A percentile compares a stretch with the other conserved stretches of the same genome.
Conservation (phyloP, 768 basidiomycete genomes). For the Tricholoma matsutake region DNA sequence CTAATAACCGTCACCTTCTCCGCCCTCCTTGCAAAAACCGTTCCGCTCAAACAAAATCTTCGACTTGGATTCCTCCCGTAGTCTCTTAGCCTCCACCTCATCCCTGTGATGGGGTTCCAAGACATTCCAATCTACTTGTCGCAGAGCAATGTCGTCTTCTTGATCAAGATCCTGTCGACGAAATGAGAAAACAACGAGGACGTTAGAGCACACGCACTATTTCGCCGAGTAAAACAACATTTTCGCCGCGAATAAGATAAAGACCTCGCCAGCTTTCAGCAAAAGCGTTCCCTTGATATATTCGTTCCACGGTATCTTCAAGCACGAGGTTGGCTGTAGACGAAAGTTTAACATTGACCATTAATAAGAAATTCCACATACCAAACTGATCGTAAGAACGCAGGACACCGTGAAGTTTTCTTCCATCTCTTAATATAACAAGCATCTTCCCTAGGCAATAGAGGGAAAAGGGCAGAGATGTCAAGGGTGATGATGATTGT, state of each 20-base stretch:
- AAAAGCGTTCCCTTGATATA: slow-evolving; percentile 86
- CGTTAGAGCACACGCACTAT: slow-evolving; percentile 72
- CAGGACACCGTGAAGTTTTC: slow-evolving; percentile 94
- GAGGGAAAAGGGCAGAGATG: slow-evolving; percentile 17
- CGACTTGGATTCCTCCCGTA: slow-evolving; percentile 80
- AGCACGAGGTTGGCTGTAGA: slow-evolving; percentile 90
- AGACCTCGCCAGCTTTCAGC: slow-evolving; percentile 88
- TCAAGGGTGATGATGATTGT: slow-evolving; percentile 27
- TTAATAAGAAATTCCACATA: slow-evolving; percentile 34
- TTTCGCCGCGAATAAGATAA: slow-evolving; percentile 95
- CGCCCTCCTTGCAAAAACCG: slow-evolving; percentile 93
- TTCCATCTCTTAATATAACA: slow-evolving; percentile 92
- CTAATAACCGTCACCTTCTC: slow-evolving; percentile 95
- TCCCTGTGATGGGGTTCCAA: slow-evolving; percentile 71
- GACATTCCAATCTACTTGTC: slow-evolving; percentile 67
- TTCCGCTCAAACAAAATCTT: slow-evolving; percentile 78
- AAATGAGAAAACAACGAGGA: slow-evolving; percentile 5
- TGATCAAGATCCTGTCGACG: slow-evolving; percentile 77
- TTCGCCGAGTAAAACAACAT: slow-evolving; percentile 95
- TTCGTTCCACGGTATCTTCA: slow-evolving; percentile 92
- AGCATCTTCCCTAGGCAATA: slow-evolving; percentile 89
- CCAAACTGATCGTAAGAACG: slow-evolving; percentile 99
- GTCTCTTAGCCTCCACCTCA: slow-evolving; percentile 71
- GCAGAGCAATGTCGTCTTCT: slow-evolving; percentile 84
- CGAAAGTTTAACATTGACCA: background rate